phyloP scores from a whole-genome alignment of 2,329 filamentous ascomycete species.

The Aspergillus ochraceus region DNA sequence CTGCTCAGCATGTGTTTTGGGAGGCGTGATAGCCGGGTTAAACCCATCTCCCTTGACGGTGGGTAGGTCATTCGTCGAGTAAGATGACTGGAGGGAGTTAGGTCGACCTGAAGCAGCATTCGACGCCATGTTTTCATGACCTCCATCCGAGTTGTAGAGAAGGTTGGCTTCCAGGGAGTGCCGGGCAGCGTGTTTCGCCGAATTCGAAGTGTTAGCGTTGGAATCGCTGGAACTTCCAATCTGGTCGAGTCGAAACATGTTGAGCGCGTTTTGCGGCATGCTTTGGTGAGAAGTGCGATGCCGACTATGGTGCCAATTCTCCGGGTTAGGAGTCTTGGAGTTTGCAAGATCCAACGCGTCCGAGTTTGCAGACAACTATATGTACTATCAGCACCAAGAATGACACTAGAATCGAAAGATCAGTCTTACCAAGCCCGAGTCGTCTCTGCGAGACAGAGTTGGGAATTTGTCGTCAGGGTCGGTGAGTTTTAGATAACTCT shows the following conservation, averaged over 20 bases:
- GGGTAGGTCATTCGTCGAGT: conserved; percentile 84
- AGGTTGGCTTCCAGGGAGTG: conserved; percentile 49
- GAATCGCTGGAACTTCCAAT: conserved; percentile 33
- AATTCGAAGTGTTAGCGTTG: conserved; percentile 29
- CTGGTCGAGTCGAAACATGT: conserved; percentile 41
- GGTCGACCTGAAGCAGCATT: conserved; percentile 40
- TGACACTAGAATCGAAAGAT: not conserved
- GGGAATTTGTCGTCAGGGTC: conserved; percentile 83
- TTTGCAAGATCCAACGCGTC: conserved; percentile 78
- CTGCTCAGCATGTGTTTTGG: conserved; percentile 62
- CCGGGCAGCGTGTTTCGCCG: conserved; percentile 40
- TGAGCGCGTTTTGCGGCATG: conserved; percentile 56
- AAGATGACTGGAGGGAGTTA: conserved; percentile 70
- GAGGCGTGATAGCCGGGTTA: conserved; percentile 43
- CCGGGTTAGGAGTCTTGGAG: conserved; percentile 65
- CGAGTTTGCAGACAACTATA: conserved; percentile 76
- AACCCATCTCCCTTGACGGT: conserved; percentile 72
- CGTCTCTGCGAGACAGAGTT: conserved; percentile 56
- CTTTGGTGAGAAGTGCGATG: conserved; percentile 66
- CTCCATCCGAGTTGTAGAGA: conserved; percentile 31
- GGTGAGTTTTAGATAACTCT: conserved; percentile 69
- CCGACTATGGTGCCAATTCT: conserved; percentile 67
- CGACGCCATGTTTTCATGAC: conserved; percentile 25
- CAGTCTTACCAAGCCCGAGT: conserved; percentile 55
- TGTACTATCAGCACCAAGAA: conserved; percentile 40